phyloP scores from a whole-genome alignment of 1,139 yeast species.

The Candida albicans region DNA sequence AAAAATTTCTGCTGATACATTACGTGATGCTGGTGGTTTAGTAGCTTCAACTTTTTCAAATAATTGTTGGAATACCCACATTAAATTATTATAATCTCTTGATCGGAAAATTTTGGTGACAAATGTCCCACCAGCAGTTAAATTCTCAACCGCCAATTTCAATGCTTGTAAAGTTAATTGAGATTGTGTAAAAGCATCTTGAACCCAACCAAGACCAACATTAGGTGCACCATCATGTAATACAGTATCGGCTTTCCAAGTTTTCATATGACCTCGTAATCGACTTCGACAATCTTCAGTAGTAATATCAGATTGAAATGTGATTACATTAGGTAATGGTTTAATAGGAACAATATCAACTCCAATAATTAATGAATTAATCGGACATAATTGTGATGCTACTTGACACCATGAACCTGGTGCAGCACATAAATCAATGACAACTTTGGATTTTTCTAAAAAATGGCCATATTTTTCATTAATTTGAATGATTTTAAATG shows the following conservation, averaged over 20 bases:
- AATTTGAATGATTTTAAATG: conserved; percentile 91
- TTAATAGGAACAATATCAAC: conserved; percentile 98
- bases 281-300: conserved; percentile 96
- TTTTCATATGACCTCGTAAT: conserved; percentile 92
- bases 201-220: conserved; percentile 98
- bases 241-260: conserved; percentile 98
- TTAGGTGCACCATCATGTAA: conserved; percentile 99
- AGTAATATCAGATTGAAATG: conserved; percentile 95
- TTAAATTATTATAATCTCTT: conserved; percentile 91
- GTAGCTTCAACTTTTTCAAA: conserved; percentile 98
- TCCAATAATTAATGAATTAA: conserved; percentile 91
- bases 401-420: conserved; percentile 99
- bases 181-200: conserved; percentile 98
- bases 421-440: conserved; percentile 97
- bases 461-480: conserved; percentile 97
- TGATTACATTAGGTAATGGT: conserved; percentile 87
- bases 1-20: conserved; percentile 97
- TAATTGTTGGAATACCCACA: conserved; percentile 96
- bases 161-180: conserved; percentile 92
- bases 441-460: conserved; percentile 93
- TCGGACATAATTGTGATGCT: conserved; percentile 88
- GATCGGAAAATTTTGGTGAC: conserved; percentile 97
- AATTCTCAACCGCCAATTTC: conserved; percentile 91
- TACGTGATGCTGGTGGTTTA: conserved; percentile 98
- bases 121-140: conserved; percentile 91